Base-by-base conservation (phyloP, 108 stramenopile genomes). In the Fistulifera pelliculosa region DNA sequence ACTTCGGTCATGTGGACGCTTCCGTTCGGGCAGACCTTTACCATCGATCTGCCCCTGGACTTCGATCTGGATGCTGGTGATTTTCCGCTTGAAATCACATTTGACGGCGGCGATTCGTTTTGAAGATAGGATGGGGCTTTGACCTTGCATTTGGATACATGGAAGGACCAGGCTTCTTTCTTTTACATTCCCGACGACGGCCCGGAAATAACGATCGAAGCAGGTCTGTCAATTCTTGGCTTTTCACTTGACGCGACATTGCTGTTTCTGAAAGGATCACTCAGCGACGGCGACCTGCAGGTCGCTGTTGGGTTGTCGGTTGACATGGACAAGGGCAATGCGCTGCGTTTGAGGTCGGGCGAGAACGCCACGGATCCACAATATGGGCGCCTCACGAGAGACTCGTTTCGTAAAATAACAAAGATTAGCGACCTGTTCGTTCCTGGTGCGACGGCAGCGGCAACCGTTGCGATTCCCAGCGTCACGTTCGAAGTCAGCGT, bases 281-380 rank as follows among this genome's bases (percentile, higher is more conserved):
- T 69, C 2, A 19, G 10, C 0, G 31, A 56, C 42, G 47, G 58
- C 13, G 45, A 56, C n/a, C 27, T 63, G 17, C 25, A 24, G 4
- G 52, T 69, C 45, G 68, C 55, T 12, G 68, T 62, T 4, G 68
- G 68, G 14, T 40, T 69, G 11, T 63, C 57, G 43, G 51, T 69
- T 27, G 56, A 69, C 23, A 58, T 69, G 16, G 50, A 64, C 51
- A 69, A 69, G 41, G 58, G 40, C 23, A n/a, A 22, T 64, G 68
- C 49, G 15, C 28, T 69, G 13, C 68, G 68, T 41, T 14, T 23
- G 26, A 52, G 1, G 27, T 24, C 44, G 40, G 43, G 49, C n/a
- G 54, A 69, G 3, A 21, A 55, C 45, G 18, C 53, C 42, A 52
- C 19, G 11, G 21, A 21, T 45, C 44, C 24, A 13, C 19, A 8